Evolutionary conservation across 305 asterid genomes (phyloP), one percentile per base, ranked within the genome.

Genomic region (Plantago lanceolata): DNA sequence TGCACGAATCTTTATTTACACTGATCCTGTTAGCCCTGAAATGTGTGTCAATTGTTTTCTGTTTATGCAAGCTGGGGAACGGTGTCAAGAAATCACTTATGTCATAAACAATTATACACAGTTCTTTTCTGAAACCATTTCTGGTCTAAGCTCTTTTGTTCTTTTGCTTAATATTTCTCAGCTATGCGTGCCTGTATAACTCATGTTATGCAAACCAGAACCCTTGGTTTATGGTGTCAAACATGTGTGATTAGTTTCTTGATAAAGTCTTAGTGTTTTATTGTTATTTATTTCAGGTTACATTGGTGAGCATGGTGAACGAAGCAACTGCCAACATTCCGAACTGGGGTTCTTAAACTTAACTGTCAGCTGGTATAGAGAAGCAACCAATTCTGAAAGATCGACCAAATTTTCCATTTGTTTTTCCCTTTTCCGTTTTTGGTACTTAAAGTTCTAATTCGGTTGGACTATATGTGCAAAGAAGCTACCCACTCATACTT

Each of bases 241-340:
- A 19, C 47, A 40, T 8, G 11, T 18, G 11, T 37, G 33, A 44
- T 13, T 9, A 13, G 29, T 59, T 59, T 59, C 19, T 43, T 5
- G 20, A 6, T 0, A 17, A 21, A 40, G 17, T 7, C 21, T 19
- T 20, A 5, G 48, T 26, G 29, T 35, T 44, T 19, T 3, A 13
- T 40, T 20, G 64, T 2, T 60, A 20, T 66, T n/a, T 59, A 51
- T 80, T 74, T 70, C 87, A 91, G 98, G 98, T 91, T 64, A 89
- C 96, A 8, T 75, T 91, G 84, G 96, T 91, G 79, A 86, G 78
- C 75, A 91, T 91, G 98, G 94, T 89, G 86, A 91, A 91, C 67
- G 90, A 89, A 77, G 98, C 98, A 71, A 84, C 96, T 11, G 84
- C 94, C 61, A 89, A 83, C 60, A 71, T 89, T 78, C 95, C 96